Base-by-base conservation (phyloP, 352 stramenopile species). In the Pilasporangium apinafurcum region DNA sequence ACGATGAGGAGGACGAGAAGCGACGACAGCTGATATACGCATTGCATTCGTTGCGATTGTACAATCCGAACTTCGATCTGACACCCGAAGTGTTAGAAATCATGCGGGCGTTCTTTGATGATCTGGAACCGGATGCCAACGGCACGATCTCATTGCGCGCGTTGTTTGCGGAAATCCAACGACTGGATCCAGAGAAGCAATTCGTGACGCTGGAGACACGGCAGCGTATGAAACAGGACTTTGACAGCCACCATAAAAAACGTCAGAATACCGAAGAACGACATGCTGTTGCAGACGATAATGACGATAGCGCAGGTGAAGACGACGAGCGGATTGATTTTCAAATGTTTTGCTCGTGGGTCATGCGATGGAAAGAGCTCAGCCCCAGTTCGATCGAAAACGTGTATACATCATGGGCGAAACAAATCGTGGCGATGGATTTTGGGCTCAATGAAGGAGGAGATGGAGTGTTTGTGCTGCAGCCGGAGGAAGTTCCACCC, bases 31-130 rank as follows among this genome's bases (percentile, higher is more conserved):
- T 85, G 20, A 59, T 59, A 22, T 59, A 62, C 37, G 71, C 74
- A 36, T 65, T 89, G 26, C 65, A 79, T 40, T 78, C 78, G 48
- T 64, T 89, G 36, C 57, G 74, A 35, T 47, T 67, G 59, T 92
- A 90, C 68, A 92, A 92, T 48, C 81, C 81, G 22, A 69, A 90
- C 53, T 92, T 92, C 39, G 55, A 67, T 0, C 41, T 92, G n/a
- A 92, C 81, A 35, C 70, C 75, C 7, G 77, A 92, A 30, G 81
- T 92, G 36, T 50, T 89, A 21, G 71, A 74, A 44, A 88, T 92
- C 56, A 76, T 92, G 68, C 75, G 73, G 37, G 62, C 68, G 17
- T 86, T 92, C 51, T 92, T 92, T 38, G 55, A 78, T 17, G 72
- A 88, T 37, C 48, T 92, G 39, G 46, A 60, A 9, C 76, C 76